Evolutionary conservation across 495 filamentous ascomycete species (phyloP), one percentile per base, ranked within the genome.

Genomic region (Penicillium cataractarum): DNA sequence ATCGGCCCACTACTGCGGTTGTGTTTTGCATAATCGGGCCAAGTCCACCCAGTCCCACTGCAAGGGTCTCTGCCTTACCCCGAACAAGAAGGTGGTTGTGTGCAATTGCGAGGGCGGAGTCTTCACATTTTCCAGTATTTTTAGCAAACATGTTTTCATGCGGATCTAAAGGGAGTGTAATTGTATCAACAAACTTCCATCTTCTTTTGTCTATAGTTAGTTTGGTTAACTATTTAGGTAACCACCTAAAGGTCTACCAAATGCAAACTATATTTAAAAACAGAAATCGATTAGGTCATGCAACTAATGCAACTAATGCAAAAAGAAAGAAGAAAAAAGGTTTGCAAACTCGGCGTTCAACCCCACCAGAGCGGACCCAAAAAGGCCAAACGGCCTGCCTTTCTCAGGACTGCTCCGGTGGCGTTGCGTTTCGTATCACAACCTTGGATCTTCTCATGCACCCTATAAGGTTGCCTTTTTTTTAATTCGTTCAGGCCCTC

Each of bases 21-120:
- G 60, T 71, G 67, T 70, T 66, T 60, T 72, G 70, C 70, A 68
- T 62, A 53, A 42, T n/a, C n/a, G 32, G 50, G 40, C 31, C 61
- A 31, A 57, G 54, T 55, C 52, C 50, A 56, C 51, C 32, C 58
- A 40, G 60, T 37, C 53, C 60, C 56, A 58, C 49, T 15, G 51
- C 15, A 54, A 24, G 27, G 17, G 24, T 15, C 51, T 54, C 51
- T 54, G 26, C 40, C 32, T 70, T 60, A 44, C 21, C 70, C 65
- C 31, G 21, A 70, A 58, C n/a, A 64, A 68, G 70, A 72, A 72
- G 70, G 70, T 72, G 65, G 65, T 68, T 68, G 44, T 54, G 49
- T 40, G 53, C 40, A 50, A 29, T n/a, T 57, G 37, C 35, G 24
- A 17, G 39, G 55, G 8, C 29, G 39, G 22, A n/a, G n/a, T n/a